phyloP scores from a whole-genome alignment of 139 green algal species.

The Pseudopediastrum boryanum region DNA sequence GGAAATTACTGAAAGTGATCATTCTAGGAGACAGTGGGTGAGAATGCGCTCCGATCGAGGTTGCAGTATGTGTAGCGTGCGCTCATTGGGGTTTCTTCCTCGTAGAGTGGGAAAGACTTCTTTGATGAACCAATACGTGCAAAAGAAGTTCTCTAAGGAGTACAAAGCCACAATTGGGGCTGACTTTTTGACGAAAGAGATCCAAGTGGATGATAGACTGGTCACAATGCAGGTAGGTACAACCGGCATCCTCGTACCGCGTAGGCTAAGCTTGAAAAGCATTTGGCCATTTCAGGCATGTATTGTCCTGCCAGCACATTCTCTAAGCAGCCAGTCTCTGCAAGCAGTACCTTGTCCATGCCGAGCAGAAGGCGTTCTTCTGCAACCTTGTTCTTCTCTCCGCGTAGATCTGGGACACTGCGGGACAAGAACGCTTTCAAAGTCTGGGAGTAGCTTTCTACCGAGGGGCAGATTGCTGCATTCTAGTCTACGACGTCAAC shows the following conservation, averaged over 20 bases:
- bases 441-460: constrained; percentile 98
- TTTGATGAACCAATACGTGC: constrained; percentile 99
- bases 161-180: constrained; percentile 99
- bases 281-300: too few relatives aligned
- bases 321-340: too few relatives aligned
- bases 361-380: too few relatives aligned
- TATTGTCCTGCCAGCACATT: too few relatives aligned
- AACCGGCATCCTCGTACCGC: too few relatives aligned
- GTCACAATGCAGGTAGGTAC: constrained; percentile 94
- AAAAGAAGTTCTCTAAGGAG: constrained; percentile 98
- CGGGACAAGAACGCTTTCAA: constrained; percentile 97
- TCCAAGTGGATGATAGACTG: constrained; percentile 95
- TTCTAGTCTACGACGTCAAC: constrained; percentile 99
- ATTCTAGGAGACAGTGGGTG: constrained; percentile 98
- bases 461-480: constrained; percentile 96
- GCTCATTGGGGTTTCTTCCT: not conserved
- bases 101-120: constrained; percentile 97
- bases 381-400: not conserved
- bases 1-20: constrained; percentile 97
- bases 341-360: too few relatives aligned
- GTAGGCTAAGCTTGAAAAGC: too few relatives aligned
- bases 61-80: not conserved
- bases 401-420: constrained; percentile 98
- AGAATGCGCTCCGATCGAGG: too few relatives aligned
- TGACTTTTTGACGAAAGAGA: constrained; percentile 99